A percentile compares a stretch with the other conserved stretches of the same genome.
Evolutionary conservation across 2,329 filamentous ascomycete species (phyloP).

Genomic region (Fusarium protoensiforme): DNA sequence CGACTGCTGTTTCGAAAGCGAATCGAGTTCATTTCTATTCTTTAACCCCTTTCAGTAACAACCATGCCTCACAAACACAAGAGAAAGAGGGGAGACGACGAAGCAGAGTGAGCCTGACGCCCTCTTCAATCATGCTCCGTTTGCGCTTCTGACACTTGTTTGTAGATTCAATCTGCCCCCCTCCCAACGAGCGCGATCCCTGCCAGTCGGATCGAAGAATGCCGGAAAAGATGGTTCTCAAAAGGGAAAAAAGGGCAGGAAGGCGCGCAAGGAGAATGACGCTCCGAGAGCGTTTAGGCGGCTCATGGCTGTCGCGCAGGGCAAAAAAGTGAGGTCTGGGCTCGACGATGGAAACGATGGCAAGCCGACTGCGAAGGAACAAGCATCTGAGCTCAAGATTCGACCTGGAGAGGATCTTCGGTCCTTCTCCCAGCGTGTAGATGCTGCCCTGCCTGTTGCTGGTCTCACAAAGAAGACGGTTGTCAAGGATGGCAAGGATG

Average conservation of each 20-base stretch:
- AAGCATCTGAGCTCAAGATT: constrained; percentile 69
- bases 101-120: constrained; percentile 31
- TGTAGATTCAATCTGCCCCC: constrained; percentile 62
- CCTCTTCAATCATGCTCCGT: not conserved
- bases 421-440: constrained; percentile 84
- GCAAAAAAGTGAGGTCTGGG: constrained; percentile 70
- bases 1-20: not conserved
- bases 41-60: not conserved
- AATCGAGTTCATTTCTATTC: not conserved
- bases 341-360: constrained; percentile 74
- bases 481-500: constrained; percentile 69
- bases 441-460: constrained; percentile 82
- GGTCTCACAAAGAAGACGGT: constrained; percentile 72
- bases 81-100: constrained; percentile 66
- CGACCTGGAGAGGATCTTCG: constrained; percentile 84
- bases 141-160: constrained; percentile 25
- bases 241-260: constrained; percentile 52
- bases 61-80: constrained; percentile 91
- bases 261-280: constrained; percentile 73
- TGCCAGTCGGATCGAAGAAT: constrained; percentile 57
- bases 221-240: constrained; percentile 29
- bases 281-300: constrained; percentile 89
- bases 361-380: constrained; percentile 38
- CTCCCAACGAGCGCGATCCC: constrained; percentile 59
- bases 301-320: constrained; percentile 78